Percentiles rank a stretch among this genome's conserved stretches.
Conservation (phyloP, 768 basidiomycete genomes). For the Macrocybe gigantea region DNA sequence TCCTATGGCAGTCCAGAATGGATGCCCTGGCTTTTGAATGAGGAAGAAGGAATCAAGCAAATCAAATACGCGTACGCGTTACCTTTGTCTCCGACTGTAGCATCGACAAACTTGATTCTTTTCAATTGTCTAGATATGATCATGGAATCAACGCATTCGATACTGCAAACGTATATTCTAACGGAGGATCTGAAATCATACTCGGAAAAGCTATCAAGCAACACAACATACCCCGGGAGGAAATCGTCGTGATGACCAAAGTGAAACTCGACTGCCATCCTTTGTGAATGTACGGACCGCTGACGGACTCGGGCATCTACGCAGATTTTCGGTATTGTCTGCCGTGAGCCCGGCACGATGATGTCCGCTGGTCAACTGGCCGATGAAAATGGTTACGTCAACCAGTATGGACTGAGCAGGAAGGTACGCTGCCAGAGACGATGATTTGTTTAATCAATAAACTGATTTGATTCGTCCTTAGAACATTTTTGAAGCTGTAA, state of each 20-base stretch:
- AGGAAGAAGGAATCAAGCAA: constrained; percentile 46
- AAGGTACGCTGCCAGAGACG: constrained; percentile 8
- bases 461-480: constrained; percentile 15
- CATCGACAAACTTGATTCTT: neutral
- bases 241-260: constrained; percentile 78
- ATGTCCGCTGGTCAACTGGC: constrained; percentile 10
- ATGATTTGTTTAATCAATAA: neutral
- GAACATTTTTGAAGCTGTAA: constrained; percentile 71
- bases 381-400: constrained; percentile 46
- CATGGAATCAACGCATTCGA: constrained; percentile 63
- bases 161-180: constrained; percentile 58
- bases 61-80: constrained; percentile 39
- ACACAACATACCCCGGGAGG: constrained; percentile 61
- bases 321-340: constrained; percentile 34
- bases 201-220: constrained; percentile 70
- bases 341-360: constrained; percentile 13
- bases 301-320: constrained; percentile 2
- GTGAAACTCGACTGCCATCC: constrained; percentile 18
- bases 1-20: constrained; percentile 49
- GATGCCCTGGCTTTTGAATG: constrained; percentile 40
- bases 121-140: constrained; percentile 35
- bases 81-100: neutral
- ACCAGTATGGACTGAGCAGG: constrained; percentile 40
- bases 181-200: constrained; percentile 59
- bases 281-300: neutral